Conservation (phyloP, 495 filamentous ascomycete species). For the Neurospora tetrasperma region DNA sequence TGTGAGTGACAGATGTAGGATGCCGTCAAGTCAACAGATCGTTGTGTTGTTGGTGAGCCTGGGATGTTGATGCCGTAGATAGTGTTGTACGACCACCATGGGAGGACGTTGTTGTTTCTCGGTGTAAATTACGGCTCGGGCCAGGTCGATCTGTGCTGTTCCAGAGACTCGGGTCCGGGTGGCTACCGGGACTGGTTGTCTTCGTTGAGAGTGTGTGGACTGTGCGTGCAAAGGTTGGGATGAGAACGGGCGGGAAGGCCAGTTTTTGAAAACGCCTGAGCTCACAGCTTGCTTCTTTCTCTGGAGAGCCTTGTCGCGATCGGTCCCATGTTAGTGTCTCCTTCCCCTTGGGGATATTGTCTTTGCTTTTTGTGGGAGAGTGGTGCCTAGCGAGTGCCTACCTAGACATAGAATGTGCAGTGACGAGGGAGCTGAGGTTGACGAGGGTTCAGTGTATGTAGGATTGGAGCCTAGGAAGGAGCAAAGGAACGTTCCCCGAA, state of each 20-base stretch:
- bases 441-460: background rate
- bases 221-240: background rate
- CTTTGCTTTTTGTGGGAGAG: background rate
- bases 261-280: background rate
- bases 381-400: background rate
- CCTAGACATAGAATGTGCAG: background rate
- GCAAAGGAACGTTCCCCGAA: background rate
- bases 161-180: background rate
- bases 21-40: background rate
- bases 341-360: background rate
- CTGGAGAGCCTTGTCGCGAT: background rate
- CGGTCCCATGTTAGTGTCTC: background rate
- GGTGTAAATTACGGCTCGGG: background rate
- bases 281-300: background rate
- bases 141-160: background rate
- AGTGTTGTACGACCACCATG: background rate
- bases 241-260: background rate
- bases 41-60: background rate
- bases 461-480: background rate
- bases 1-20: background rate
- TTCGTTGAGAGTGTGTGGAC: background rate
- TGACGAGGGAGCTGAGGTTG: background rate
- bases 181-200: background rate
- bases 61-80: background rate
- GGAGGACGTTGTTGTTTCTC: background rate